Conservation (phyloP, 371 early-diverging fungal genomes). For the Blastocladiella emersonii region DNA sequence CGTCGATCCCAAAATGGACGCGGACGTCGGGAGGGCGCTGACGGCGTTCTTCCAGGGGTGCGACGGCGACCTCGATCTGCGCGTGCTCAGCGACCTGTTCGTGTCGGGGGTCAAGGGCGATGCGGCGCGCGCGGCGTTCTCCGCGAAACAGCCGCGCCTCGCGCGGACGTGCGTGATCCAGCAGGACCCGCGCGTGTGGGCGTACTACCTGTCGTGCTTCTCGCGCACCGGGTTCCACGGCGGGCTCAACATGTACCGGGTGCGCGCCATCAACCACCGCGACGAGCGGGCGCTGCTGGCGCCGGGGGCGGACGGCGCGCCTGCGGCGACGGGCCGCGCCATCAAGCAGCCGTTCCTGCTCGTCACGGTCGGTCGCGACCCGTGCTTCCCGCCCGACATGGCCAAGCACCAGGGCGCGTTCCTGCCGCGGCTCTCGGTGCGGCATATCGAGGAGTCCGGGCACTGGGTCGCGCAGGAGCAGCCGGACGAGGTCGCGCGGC, state of each 20-base stretch:
- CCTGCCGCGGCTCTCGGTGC: not conserved
- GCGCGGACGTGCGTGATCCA: not conserved
- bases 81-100: not conserved
- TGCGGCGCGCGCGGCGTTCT: too few species aligned
- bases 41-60: not conserved
- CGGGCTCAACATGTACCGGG: not conserved
- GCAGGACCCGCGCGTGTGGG: not conserved
- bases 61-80: not conserved
- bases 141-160: too few species aligned
- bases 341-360: not conserved
- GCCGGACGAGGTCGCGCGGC: not conserved
- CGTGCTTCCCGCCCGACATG: constrained; percentile 4
- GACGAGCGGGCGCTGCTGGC: not conserved
- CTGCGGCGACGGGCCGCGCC: not conserved
- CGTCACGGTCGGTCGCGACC: not conserved
- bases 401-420: not conserved
- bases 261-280: not conserved
- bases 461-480: constrained; percentile 2
- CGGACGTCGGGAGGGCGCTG: not conserved
- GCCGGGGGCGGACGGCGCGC: not conserved
- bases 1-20: not conserved
- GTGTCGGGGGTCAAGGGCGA: too few species aligned
- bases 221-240: constrained; percentile 4
- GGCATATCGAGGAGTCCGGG: not conserved
- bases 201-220: not conserved